These are phyloP conservation scores for Phytophthora sansomeana DNA, from an alignment of 352 stramenopile genomes.

Conservation along the genomic window DNA sequence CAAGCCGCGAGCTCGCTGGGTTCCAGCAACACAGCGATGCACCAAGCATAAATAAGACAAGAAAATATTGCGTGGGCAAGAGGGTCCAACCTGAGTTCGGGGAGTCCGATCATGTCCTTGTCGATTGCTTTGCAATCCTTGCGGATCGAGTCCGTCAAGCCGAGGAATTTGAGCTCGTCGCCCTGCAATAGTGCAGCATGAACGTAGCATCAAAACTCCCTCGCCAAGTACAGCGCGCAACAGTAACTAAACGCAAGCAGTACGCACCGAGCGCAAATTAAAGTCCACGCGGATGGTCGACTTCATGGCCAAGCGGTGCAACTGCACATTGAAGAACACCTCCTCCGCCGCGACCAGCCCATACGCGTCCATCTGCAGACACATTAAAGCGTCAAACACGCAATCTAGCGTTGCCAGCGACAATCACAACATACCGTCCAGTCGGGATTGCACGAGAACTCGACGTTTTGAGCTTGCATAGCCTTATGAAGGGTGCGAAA, in stretches of 20 bases:
- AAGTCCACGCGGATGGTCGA: slow-evolving; percentile 74
- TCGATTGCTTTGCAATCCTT: slow-evolving; percentile 70
- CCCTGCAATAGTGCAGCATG: slow-evolving; percentile 44
- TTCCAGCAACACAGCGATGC: slow-evolving; percentile 21
- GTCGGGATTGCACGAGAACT: slow-evolving; percentile 55
- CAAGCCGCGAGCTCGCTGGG: slow-evolving; percentile 12
- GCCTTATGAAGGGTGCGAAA: slow-evolving; percentile 61
- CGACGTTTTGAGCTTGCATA: slow-evolving; percentile 53
- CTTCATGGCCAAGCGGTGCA: slow-evolving; percentile 59
- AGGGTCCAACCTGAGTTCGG: slow-evolving; percentile 64
- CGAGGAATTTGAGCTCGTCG: slow-evolving; percentile 71
- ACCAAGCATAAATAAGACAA: slow-evolving; percentile 27
- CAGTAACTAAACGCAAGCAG: slow-evolving; percentile 1
- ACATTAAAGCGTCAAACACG: slow-evolving; percentile 11
- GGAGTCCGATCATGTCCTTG: slow-evolving; percentile 63
- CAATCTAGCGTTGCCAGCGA: neutral
- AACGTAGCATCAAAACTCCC: slow-evolving; percentile 31
- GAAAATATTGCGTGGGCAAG: slow-evolving; percentile 15
- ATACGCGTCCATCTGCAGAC: slow-evolving; percentile 65
- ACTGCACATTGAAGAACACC: slow-evolving; percentile 66
- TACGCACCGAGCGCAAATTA: slow-evolving; percentile 65
- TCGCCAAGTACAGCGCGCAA: neutral
- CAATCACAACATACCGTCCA: slow-evolving; percentile 62
- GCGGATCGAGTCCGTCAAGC: slow-evolving; percentile 69
- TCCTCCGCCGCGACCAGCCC: slow-evolving; percentile 73